These are phyloP conservation scores for Penicillium sp. DNA, from an alignment of 2,329 filamentous ascomycete genomes.

Conservation along the genomic window DNA sequence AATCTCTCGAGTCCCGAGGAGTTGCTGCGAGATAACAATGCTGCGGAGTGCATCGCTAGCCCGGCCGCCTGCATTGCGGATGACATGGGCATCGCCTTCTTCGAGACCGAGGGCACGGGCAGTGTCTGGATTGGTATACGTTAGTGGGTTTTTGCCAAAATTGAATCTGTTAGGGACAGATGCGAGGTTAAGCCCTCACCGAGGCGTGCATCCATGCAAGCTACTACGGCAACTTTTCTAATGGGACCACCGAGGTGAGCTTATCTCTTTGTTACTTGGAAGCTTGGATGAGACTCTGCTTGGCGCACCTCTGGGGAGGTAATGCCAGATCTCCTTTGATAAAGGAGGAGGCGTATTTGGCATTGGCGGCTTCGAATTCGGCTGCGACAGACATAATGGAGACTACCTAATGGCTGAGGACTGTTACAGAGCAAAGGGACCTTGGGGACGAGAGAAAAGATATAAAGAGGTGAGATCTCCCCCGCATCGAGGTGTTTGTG, in stretches of 20 bases:
- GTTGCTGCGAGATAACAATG: slow-evolving; percentile 75
- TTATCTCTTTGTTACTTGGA: neutral
- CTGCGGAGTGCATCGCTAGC: slow-evolving; percentile 71
- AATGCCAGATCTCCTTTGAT: slow-evolving; percentile 67
- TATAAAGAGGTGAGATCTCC: slow-evolving; percentile 12
- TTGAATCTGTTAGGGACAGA: neutral
- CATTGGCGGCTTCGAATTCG: slow-evolving; percentile 61
- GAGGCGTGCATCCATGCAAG: slow-evolving; percentile 77
- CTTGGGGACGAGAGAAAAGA: slow-evolving; percentile 1
- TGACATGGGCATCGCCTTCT: slow-evolving; percentile 76
- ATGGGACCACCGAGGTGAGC: neutral
- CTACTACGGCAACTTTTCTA: slow-evolving; percentile 53
- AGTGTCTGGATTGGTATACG: slow-evolving; percentile 54
- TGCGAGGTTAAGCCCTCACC: slow-evolving; percentile 18
- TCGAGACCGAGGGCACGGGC: slow-evolving; percentile 68
- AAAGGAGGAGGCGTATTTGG: slow-evolving; percentile 60
- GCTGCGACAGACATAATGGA: slow-evolving; percentile 37
- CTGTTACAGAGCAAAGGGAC: neutral
- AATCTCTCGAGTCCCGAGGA: slow-evolving; percentile 75
- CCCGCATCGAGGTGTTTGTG: slow-evolving; percentile 18
- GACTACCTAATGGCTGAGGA: neutral
- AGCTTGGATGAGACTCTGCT: too few relatives aligned
- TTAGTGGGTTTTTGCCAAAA: neutral
- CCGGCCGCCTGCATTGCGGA: slow-evolving; percentile 71
- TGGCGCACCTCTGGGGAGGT: slow-evolving; percentile 60